These are phyloP conservation scores for Trichophyton rubrum DNA, from an alignment of 2,329 filamentous ascomycete genomes.

Conservation along the genomic window DNA sequence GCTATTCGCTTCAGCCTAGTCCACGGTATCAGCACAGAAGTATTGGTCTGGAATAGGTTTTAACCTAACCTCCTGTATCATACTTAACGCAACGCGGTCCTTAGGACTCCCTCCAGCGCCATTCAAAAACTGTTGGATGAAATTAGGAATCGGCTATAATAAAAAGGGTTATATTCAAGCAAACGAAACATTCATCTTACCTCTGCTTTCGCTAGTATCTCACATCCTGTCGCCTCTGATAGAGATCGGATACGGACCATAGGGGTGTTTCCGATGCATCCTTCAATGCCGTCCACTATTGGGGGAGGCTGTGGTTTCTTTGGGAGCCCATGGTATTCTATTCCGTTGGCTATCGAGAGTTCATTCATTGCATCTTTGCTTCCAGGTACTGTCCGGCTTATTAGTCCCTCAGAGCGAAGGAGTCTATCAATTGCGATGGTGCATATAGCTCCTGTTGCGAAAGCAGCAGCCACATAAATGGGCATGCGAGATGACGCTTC, in stretches of 20 bases:
- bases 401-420: background rate
- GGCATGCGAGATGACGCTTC: slow-evolving; percentile 18
- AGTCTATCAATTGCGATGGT: slow-evolving; percentile 58
- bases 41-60: background rate
- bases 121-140: slow-evolving; percentile 57
- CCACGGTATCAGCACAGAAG: slow-evolving; percentile 2
- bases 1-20: slow-evolving; percentile 61
- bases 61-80: slow-evolving; percentile 52
- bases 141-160: slow-evolving; percentile 9
- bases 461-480: slow-evolving; percentile 53
- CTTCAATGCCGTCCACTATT: slow-evolving; percentile 71
- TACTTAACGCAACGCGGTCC: slow-evolving; percentile 81
- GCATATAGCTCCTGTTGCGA: slow-evolving; percentile 60
- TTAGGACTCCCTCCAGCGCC: slow-evolving; percentile 89
- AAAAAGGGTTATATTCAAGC: background rate
- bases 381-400: background rate
- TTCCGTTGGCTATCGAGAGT: background rate
- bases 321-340: background rate
- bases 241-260: slow-evolving; percentile 75
- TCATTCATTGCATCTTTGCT: background rate
- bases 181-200: slow-evolving; percentile 23
- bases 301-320: slow-evolving; percentile 19
- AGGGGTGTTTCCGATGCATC: slow-evolving; percentile 85
- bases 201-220: slow-evolving; percentile 86
- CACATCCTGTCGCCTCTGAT: slow-evolving; percentile 73